A percentile compares a stretch with the other conserved stretches of the same genome.
phyloP scores from a whole-genome alignment of 2,329 filamentous ascomycete genomes.

The Phyllosticta citrichinensis region DNA sequence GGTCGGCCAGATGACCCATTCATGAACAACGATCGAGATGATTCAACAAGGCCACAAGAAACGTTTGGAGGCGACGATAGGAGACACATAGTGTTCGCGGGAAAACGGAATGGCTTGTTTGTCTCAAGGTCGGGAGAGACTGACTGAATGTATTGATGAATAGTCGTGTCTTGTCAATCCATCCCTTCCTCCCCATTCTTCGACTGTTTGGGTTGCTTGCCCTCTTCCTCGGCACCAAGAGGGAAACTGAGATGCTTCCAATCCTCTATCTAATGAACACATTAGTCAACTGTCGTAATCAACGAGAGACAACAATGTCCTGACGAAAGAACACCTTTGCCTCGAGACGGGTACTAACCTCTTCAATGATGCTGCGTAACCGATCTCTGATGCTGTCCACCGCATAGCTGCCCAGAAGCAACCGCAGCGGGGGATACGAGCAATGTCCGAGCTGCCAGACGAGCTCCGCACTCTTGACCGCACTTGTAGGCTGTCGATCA shows the following conservation, averaged over 20 bases:
- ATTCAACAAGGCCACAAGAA: too few species aligned
- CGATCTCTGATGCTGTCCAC: slow-evolving; percentile 92
- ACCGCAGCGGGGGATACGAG: slow-evolving; percentile 76
- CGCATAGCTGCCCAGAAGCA: slow-evolving; percentile 86
- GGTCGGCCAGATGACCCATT: too few species aligned
- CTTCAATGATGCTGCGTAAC: slow-evolving; percentile 82
- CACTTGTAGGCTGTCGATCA: slow-evolving; percentile 84
- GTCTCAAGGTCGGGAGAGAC: too few species aligned
- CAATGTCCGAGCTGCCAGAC: slow-evolving; percentile 93
- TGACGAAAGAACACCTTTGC: not conserved
- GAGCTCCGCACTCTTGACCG: slow-evolving; percentile 83
- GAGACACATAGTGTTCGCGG: too few species aligned
- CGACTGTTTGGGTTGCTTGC: not conserved
- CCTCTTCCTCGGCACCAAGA: slow-evolving; percentile 25
- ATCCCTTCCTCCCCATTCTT: not conserved
- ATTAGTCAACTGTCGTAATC: not conserved
- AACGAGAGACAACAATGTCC: not conserved
- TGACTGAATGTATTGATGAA: not conserved
- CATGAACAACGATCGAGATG: too few species aligned
- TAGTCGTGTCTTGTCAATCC: not conserved
- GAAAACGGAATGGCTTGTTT: too few species aligned
- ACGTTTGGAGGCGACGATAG: too few species aligned
- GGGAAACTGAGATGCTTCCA: slow-evolving; percentile 79
- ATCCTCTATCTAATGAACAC: slow-evolving; percentile 48
- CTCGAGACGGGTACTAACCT: slow-evolving; percentile 43